A percentile compares a stretch with the other conserved stretches of the same genome.
Evolutionary conservation across 805 yeast species (phyloP).

Genomic region (Ogataea pini): DNA sequence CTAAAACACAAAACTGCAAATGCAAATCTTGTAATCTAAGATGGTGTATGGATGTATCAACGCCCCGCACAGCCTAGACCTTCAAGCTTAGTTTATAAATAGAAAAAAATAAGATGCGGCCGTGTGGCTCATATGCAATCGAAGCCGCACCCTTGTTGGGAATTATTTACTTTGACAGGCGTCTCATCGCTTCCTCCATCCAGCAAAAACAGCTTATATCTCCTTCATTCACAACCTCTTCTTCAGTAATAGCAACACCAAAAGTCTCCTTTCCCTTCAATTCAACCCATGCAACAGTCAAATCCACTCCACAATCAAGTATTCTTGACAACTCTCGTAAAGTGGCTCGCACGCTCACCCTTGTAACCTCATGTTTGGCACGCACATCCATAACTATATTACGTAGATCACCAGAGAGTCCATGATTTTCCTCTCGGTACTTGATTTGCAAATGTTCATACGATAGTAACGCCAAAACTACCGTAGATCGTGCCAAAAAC

Average conservation of each 20-base stretch:
- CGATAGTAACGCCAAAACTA: not conserved
- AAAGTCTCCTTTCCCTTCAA: not conserved
- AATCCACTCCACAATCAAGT: conserved; percentile 2
- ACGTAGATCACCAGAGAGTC: conserved; percentile 6
- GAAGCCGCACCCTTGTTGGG: not conserved
- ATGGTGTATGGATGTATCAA: conserved; percentile 1
- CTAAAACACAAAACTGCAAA: not conserved
- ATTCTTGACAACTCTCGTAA: not conserved
- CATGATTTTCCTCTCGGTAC: not conserved
- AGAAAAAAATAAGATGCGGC: not conserved
- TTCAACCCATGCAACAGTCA: not conserved
- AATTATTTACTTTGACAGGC: not conserved
- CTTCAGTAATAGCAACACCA: not conserved
- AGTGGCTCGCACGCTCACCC: not conserved
- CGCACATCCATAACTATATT: conserved; percentile 4
- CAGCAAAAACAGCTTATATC: not conserved
- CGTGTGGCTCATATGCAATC: not conserved
- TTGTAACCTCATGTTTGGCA: not conserved
- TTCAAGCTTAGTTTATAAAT: not conserved
- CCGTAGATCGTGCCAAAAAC: not conserved
- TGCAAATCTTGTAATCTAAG: not conserved
- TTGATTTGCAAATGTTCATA: not conserved
- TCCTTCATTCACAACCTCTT: not conserved
- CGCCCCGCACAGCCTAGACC: conserved; percentile 3
- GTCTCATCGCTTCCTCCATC: not conserved